These are phyloP conservation scores for Aspergillus sclerotialis DNA, from an alignment of 2,329 filamentous ascomycete species.

Conservation along the genomic window DNA sequence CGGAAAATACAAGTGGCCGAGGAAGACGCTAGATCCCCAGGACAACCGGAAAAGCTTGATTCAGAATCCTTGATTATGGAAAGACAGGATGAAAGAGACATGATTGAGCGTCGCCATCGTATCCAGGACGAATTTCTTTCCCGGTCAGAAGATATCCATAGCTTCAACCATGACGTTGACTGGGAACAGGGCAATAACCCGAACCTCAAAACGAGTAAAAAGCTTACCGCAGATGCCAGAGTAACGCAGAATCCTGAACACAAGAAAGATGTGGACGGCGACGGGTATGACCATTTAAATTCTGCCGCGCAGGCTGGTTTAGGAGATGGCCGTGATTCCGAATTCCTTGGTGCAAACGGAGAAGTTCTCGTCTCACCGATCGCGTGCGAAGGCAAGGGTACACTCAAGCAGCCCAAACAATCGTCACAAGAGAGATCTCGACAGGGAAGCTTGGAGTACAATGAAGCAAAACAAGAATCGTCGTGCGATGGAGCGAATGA, in stretches of 20 bases:
- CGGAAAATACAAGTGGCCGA: conserved; percentile 54
- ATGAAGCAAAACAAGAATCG: conserved; percentile 12
- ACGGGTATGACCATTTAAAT: conserved; percentile 70
- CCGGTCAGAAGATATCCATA: conserved; percentile 51
- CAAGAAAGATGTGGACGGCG: conserved; percentile 69
- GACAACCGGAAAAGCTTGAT: conserved; percentile 16
- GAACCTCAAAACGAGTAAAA: conserved; percentile 49
- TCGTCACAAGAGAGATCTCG: conserved; percentile 28
- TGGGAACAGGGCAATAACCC: conserved; percentile 54
- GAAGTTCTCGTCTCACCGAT: conserved; percentile 65
- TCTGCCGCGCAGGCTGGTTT: conserved; percentile 54
- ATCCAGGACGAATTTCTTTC: conserved; percentile 52
- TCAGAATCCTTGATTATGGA: conserved; percentile 27
- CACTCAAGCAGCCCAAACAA: conserved; percentile 46
- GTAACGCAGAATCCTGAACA: conserved; percentile 58
- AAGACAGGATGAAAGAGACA: conserved; percentile 34
- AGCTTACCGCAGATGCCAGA: conserved; percentile 50
- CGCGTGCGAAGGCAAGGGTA: conserved; percentile 58
- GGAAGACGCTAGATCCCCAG: conserved; percentile 23
- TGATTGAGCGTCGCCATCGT: conserved; percentile 36
- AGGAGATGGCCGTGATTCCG: conserved; percentile 63
- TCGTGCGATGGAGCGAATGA: conserved; percentile 12
- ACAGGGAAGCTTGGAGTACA: conserved; percentile 10
- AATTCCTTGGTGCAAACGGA: conserved; percentile 54
- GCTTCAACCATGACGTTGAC: conserved; percentile 70